Evolutionary conservation across 192 early-diverging fungal genomes (phyloP).

Genomic region (Podila clonocystis): DNA sequence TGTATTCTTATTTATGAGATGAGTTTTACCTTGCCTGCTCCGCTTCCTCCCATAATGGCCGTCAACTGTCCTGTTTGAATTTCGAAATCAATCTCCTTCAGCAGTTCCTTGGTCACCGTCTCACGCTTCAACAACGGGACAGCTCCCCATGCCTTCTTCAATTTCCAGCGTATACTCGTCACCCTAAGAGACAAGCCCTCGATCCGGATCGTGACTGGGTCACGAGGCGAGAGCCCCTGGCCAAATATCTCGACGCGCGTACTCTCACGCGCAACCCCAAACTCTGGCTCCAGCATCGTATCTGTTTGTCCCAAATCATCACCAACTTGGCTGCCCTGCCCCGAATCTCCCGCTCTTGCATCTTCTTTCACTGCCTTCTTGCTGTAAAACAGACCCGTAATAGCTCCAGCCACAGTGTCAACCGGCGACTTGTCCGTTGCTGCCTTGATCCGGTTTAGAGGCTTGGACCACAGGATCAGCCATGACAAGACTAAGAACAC

Average conservation of each 20-base stretch:
- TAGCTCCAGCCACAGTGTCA: neutral
- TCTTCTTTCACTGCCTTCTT: neutral
- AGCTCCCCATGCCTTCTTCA: neutral
- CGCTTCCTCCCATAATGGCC: slow-evolving; percentile 31
- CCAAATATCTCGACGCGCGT: neutral
- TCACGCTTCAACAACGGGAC: neutral
- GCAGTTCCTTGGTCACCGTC: neutral
- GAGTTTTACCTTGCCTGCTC: slow-evolving; percentile 16
- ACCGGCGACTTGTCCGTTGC: neutral
- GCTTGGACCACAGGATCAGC: neutral
- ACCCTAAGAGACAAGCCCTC: neutral
- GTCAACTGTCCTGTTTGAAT: slow-evolving; percentile 11
- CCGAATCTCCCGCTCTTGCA: neutral
- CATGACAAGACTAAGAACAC: neutral
- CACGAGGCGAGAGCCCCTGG: neutral
- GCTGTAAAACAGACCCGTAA: neutral
- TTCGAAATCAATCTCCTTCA: slow-evolving; percentile 2
- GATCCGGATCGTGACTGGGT: slow-evolving; percentile 2
- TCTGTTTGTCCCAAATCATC: neutral
- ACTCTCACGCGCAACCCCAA: neutral
- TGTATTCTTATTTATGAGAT: neutral
- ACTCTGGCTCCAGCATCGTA: too few species aligned
- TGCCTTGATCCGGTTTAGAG: neutral
- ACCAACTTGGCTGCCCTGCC: neutral
- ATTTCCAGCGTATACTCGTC: too few species aligned